Conservation (phyloP, 371 early-diverging fungal genomes). For the Mucor indicus region DNA sequence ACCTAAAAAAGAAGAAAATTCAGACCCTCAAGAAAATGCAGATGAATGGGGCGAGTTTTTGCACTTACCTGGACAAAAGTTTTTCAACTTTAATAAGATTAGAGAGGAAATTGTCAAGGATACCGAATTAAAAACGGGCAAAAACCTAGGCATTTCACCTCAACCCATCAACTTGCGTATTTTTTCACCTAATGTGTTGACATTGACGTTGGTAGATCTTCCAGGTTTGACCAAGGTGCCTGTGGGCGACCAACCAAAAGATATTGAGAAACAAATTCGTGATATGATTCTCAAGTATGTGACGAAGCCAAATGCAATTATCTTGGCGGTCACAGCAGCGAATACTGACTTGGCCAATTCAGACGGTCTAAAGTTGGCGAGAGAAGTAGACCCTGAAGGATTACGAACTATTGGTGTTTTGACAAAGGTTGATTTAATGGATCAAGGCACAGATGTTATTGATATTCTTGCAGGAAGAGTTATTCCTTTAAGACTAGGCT, state of each 20-base stretch:
- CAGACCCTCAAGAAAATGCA: constrained; percentile 48
- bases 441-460: constrained; percentile 98
- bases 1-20: neutral
- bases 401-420: constrained; percentile 98
- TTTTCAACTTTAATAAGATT: constrained; percentile 90
- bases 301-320: constrained; percentile 93
- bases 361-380: constrained; percentile 95
- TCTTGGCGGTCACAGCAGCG: constrained; percentile 97
- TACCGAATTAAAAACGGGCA: constrained; percentile 92
- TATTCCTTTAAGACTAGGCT: constrained; percentile 92
- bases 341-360: constrained; percentile 99
- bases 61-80: constrained; percentile 92
- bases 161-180: constrained; percentile 95
- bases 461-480: constrained; percentile 97
- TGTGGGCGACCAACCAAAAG: constrained; percentile 98
- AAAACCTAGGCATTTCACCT: constrained; percentile 88
- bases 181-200: constrained; percentile 94
- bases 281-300: constrained; percentile 97
- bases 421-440: constrained; percentile 99
- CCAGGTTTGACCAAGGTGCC: constrained; percentile 98
- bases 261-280: constrained; percentile 96
- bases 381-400: constrained; percentile 98
- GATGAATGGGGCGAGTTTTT: constrained; percentile 98
- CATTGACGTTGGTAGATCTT: constrained; percentile 97
- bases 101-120: constrained; percentile 91